Evolutionary conservation across 306 rosid genomes (phyloP), one percentile per base, ranked within the genome.

Genomic region (Clitoria ternatea): DNA sequence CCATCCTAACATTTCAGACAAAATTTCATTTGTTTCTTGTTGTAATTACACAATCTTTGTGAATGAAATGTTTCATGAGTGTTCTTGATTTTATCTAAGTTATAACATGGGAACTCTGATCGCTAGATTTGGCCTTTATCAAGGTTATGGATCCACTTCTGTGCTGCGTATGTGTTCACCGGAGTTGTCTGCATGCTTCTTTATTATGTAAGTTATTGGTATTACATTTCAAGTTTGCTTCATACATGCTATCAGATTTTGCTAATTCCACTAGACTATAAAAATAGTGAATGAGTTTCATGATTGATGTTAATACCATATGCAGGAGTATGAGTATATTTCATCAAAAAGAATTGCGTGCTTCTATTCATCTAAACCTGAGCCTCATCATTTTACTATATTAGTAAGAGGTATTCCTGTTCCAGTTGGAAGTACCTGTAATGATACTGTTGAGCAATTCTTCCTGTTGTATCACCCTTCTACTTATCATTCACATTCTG

Each of bases 91-190:
- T 35, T 60, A 48, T 74, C 59, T 53, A 56, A 49, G 56, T 45
- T 53, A 63, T 81, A 44, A 15, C 73, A 54, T 35, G 72, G 82
- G 49, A 61, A 56, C 66, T 72, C 85, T 90, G 85, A 87, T 72
- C 37, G 18, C 74, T 76, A 81, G 24, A 45, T 49, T 86, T 82
- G 75, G 61, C 78, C 76, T 74, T 82, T 88, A 66, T 69, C 84
- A 80, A 89, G 97, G 96, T 92, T 92, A 77, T 92, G 96, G 92
- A 75, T 85, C 70, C 97, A 92, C 79, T 85, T 89, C 64, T 81
- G 84, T 61, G 91, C 96, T 13, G 85, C 76, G 1, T 92, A 92
- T 81, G 69, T 87, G 40, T 84, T 92, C 82, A 89, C 89, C 2
- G 90, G 80, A 78, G 72, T 81, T 47, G 94, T 89, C 86, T 89